Conservation (phyloP, 2,329 filamentous ascomycete genomes). For the Calonectria multiphialidica region DNA sequence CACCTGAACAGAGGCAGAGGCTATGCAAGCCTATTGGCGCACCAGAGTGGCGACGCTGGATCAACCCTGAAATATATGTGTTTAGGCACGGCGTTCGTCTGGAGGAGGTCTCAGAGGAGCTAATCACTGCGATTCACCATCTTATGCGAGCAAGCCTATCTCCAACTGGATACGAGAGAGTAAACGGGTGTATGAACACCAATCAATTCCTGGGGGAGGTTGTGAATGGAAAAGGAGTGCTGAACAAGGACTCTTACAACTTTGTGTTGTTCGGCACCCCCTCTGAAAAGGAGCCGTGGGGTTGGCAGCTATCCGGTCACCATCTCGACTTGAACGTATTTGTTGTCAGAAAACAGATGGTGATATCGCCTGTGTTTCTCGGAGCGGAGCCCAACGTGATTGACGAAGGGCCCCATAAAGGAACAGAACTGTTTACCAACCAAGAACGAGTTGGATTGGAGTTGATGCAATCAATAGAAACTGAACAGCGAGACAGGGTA, state of each 20-base stretch:
- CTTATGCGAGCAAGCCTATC: background rate
- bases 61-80: background rate
- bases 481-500: background rate
- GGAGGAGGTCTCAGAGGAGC: background rate
- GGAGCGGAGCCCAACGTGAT: background rate
- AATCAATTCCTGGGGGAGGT: background rate
- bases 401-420: background rate
- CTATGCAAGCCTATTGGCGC: background rate
- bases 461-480: background rate
- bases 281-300: background rate
- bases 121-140: background rate
- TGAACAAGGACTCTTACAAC: background rate
- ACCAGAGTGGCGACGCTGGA: background rate
- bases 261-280: background rate
- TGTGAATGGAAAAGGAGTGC: background rate
- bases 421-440: background rate
- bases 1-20: background rate
- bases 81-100: background rate
- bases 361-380: background rate
- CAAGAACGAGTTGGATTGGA: background rate
- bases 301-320: background rate
- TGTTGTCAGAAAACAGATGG: background rate
- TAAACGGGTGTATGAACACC: background rate
- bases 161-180: background rate
- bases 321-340: background rate